Evolutionary conservation across 768 basidiomycete species (phyloP).

Genomic region (Panaeolus cyanescens): DNA sequence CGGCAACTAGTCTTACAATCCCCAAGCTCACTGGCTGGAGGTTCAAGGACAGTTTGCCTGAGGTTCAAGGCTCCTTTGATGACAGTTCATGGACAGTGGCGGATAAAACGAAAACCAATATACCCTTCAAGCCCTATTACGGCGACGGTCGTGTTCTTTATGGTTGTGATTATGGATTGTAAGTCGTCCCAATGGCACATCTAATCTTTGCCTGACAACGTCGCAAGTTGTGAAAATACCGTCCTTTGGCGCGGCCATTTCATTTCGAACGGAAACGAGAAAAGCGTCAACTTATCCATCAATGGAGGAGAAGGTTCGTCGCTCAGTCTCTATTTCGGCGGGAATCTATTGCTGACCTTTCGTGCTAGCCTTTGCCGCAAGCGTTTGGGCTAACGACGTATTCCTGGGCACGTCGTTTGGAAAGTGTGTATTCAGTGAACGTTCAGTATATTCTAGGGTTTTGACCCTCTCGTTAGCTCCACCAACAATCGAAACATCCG

Average conservation of each 20-base stretch:
- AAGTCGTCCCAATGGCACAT: slow-evolving; percentile 24
- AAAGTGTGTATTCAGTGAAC: slow-evolving; percentile 57
- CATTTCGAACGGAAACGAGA: slow-evolving; percentile 56
- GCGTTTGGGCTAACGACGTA: slow-evolving; percentile 75
- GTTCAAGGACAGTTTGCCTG: slow-evolving; percentile 76
- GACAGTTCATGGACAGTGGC: slow-evolving; percentile 69
- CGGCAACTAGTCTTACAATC: slow-evolving; percentile 32
- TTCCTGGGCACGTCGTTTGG: slow-evolving; percentile 76
- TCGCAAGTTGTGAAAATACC: slow-evolving; percentile 72
- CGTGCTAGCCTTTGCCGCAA: slow-evolving; percentile 72
- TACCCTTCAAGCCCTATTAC: slow-evolving; percentile 67
- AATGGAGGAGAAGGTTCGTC: slow-evolving; percentile 73
- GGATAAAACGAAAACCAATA: slow-evolving; percentile 73
- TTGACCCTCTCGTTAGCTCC: slow-evolving; percentile 41
- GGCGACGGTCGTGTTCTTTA: slow-evolving; percentile 80
- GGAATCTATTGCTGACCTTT: too few relatives aligned
- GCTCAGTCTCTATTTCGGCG: background rate
- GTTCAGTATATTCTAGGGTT: background rate
- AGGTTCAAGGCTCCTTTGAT: slow-evolving; percentile 56
- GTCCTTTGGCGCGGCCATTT: slow-evolving; percentile 88
- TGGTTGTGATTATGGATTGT: slow-evolving; percentile 89
- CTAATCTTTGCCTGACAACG: slow-evolving; percentile 6
- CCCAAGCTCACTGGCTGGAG: slow-evolving; percentile 70
- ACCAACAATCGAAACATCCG: slow-evolving; percentile 62
- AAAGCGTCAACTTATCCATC: slow-evolving; percentile 72